Evolutionary conservation across 305 asterid species (phyloP).

Genomic region (Fraxinus albicans): DNA sequence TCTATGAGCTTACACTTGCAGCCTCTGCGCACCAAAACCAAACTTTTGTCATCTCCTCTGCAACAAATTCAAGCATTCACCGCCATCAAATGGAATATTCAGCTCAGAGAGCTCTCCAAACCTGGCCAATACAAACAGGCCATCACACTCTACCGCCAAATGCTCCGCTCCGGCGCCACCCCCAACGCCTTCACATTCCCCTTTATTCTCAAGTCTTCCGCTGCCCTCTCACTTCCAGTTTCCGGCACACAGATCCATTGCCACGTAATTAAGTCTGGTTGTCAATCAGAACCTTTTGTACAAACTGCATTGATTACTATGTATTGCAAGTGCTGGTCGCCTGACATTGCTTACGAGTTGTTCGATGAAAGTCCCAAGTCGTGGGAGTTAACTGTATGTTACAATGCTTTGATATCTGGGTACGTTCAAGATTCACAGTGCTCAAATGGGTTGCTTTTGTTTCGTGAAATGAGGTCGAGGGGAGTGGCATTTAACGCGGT

Average conservation of each 20-base stretch:
- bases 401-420: constrained; percentile 83
- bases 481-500: constrained; percentile 39
- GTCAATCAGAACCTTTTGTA: constrained; percentile 76
- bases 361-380: constrained; percentile 71
- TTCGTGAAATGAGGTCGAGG: constrained; percentile 53
- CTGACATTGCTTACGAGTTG: constrained; percentile 47
- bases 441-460: constrained; percentile 41
- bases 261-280: constrained; percentile 70
- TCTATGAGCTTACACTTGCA: constrained; percentile 26
- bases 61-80: constrained; percentile 3
- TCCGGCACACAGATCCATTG: constrained; percentile 64
- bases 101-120: constrained; percentile 60
- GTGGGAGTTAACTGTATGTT: constrained; percentile 51
- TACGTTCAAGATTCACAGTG: constrained; percentile 37
- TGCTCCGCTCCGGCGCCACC: constrained; percentile 63
- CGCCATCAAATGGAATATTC: constrained; percentile 69
- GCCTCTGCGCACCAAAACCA: constrained; percentile 10
- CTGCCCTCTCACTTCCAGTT: constrained; percentile 50
- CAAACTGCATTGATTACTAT: constrained; percentile 63
- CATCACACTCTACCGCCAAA: constrained; percentile 56
- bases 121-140: constrained; percentile 56
- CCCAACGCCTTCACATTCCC: constrained; percentile 91
- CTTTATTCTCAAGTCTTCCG: constrained; percentile 70
- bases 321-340: constrained; percentile 45
- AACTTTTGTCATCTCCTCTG: not conserved